Evolutionary conservation across 805 yeast species (phyloP).

Genomic region (Saccharomycopsis fermentans): DNA sequence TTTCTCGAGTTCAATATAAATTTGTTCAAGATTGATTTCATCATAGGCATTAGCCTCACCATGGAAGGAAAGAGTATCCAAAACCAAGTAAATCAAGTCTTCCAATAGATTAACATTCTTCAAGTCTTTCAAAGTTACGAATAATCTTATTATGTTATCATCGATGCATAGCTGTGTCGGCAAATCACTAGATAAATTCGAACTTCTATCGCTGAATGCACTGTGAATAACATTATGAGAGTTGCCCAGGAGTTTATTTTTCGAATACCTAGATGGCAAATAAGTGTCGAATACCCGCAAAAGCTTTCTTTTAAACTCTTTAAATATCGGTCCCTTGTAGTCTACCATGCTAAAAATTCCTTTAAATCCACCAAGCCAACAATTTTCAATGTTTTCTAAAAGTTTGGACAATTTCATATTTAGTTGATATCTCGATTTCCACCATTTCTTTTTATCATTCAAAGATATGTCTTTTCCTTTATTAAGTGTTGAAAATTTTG

Average conservation of each 20-base stretch:
- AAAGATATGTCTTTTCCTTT: slow-evolving; percentile 8
- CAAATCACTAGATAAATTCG: too few species aligned
- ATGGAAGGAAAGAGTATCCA: slow-evolving; percentile 50
- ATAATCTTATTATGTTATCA: slow-evolving; percentile 39
- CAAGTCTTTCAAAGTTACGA: slow-evolving; percentile 36
- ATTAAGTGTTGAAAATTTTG: slow-evolving; percentile 26
- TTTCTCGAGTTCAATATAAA: slow-evolving; percentile 41
- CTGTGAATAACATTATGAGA: background rate
- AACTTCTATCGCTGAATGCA: too few species aligned
- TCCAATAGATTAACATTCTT: slow-evolving; percentile 37
- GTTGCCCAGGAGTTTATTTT: slow-evolving; percentile 15
- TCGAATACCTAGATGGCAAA: slow-evolving; percentile 37
- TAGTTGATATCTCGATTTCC: slow-evolving; percentile 54
- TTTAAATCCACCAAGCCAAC: slow-evolving; percentile 72
- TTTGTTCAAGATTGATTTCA: slow-evolving; percentile 48
- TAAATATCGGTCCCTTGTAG: background rate
- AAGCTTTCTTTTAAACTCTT: slow-evolving; percentile 30
- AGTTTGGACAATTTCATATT: slow-evolving; percentile 47
- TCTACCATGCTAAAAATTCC: slow-evolving; percentile 38
- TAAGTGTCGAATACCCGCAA: slow-evolving; percentile 32
- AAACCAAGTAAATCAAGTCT: slow-evolving; percentile 51
- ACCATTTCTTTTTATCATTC: slow-evolving; percentile 62
- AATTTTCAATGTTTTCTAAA: slow-evolving; percentile 45
- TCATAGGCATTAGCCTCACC: slow-evolving; percentile 60
- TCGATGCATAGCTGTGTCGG: slow-evolving; percentile 32